These are phyloP conservation scores for Piromyces finnis DNA, from an alignment of 192 early-diverging fungal genomes.

Conservation along the genomic window DNA sequence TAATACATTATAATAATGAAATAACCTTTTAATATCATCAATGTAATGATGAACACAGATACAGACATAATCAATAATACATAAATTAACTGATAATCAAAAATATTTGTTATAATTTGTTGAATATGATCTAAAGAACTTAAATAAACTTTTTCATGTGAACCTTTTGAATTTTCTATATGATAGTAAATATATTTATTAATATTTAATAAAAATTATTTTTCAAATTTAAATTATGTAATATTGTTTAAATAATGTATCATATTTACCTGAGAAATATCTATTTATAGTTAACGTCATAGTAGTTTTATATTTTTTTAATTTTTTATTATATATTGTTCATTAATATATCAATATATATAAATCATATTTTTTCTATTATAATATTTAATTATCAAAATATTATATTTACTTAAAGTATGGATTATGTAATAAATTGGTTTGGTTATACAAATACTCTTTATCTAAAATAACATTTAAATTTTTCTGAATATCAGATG, in stretches of 20 bases:
- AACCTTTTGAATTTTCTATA: neutral
- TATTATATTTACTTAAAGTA: neutral
- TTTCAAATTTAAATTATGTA: no score
- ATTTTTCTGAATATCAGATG: neutral
- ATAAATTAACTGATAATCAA: neutral
- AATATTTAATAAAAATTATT: no score
- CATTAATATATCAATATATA: no score
- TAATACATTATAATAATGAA: no score
- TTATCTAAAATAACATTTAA: neutral
- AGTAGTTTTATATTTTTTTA: no score
- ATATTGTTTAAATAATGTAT: no score
- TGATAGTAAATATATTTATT: no score
- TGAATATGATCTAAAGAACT: neutral
- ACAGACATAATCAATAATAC: neutral
- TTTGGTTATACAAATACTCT: neutral
- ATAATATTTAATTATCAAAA: no score
- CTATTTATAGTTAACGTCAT: no score
- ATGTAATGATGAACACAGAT: neutral
- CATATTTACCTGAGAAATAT: no score
- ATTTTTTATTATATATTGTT: no score
- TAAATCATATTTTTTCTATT: no score
- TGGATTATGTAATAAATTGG: neutral
- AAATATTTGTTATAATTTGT: neutral
- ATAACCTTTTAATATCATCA: neutral
- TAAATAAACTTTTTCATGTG: neutral